Evolutionary conservation across 306 rosid genomes (phyloP), one percentile per base, ranked within the genome.

Genomic region (Quercus engelmannii): DNA sequence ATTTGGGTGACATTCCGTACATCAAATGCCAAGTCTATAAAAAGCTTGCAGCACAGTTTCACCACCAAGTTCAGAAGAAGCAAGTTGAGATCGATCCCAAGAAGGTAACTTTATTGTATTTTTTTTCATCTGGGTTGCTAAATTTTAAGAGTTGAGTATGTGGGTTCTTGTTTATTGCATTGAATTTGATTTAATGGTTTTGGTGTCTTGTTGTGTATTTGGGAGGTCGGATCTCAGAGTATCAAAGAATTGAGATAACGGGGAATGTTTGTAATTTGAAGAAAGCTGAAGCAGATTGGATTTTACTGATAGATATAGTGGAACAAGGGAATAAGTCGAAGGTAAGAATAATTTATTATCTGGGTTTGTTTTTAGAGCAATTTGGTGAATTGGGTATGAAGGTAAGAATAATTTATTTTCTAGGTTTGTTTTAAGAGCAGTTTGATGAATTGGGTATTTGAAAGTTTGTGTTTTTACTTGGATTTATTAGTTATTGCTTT

Each of bases 251-350:
- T 81, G 98, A 95, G 88, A 90, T 95, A 74, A 84, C 94, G 38
- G 98, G 90, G 96, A 95, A 91, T 86, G 94, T 91, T 79, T 95
- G 98, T 74, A 91, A 91, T 85, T 81, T 95, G 87, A 95, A 92
- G 89, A 95, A 91, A 84, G 85, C 83, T 0, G 97, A 92, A 85
- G 98, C 96, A 12, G 98, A 95, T 88, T 95, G 99, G 98, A 92
- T 95, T 74, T 81, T 92, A 80, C 84, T 82, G 82, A 91, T 95
- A 73, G 99, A 95, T 76, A 83, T 92, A 51, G 91, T 91, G 52
- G 99, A 95, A 81, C 85, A 91, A 74, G 92, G 76, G 80, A 91
- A 95, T 85, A 85, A 78, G 79, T 76, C 91, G 57, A 90, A 90
- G 97, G 99, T 92, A 84, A 70, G 81, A 58, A 30, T 64, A 76